phyloP scores from a whole-genome alignment of 768 basidiomycete genomes.

The Dioszegia crocea region DNA sequence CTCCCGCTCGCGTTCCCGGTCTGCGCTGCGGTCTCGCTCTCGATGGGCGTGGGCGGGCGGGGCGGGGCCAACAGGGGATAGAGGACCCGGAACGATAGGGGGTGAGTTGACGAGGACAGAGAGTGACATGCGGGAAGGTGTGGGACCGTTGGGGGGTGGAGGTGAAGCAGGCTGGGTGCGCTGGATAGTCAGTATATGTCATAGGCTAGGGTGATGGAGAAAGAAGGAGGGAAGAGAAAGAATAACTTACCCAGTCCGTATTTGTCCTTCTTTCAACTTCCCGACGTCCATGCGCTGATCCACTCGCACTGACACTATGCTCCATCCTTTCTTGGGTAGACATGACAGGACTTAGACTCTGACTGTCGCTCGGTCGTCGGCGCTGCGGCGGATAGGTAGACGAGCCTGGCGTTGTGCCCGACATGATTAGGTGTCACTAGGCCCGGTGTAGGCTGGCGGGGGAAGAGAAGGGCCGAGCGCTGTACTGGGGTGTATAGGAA shows the following conservation, averaged over 20 bases:
- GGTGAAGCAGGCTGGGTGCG: slow-evolving; percentile 5
- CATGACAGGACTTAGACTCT: not conserved
- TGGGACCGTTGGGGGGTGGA: not conserved
- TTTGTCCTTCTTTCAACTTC: not conserved
- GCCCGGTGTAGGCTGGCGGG: no score
- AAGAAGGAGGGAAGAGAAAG: not conserved
- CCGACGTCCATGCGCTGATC: not conserved
- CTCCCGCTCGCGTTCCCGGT: no score
- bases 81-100: slow-evolving; percentile 6
- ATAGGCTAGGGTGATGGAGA: not conserved
- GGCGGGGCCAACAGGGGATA: no score
- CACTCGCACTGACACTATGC: not conserved
- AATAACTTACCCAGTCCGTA: not conserved
- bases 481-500: no score
- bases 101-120: slow-evolving; percentile 43
- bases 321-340: not conserved
- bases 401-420: no score
- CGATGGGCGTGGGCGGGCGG: no score
- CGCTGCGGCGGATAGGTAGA: not conserved
- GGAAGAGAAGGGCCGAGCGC: no score
- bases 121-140: slow-evolving; percentile 32
- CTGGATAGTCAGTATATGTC: not conserved
- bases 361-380: not conserved
- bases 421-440: no score
- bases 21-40: no score